Evolutionary conservation across 345 rosid genomes (phyloP).

Genomic region (Citrus inodora): DNA sequence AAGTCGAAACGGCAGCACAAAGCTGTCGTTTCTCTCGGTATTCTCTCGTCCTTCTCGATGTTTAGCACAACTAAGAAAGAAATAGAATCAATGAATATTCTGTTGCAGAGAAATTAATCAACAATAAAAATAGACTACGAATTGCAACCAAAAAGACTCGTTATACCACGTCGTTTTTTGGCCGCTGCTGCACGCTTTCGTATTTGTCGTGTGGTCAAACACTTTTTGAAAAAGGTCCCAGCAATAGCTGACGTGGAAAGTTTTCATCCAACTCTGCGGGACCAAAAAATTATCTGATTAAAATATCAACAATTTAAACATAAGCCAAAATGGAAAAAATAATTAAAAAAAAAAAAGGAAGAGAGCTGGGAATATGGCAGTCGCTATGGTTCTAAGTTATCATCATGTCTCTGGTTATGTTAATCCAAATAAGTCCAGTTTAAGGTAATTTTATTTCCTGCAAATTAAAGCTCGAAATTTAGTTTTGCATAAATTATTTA

Average conservation of each 20-base stretch:
- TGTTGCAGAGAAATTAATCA: not conserved
- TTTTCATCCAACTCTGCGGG: not conserved
- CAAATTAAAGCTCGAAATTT: not conserved
- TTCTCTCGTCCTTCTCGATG: too few relatives aligned
- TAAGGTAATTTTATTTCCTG: slow-evolving; percentile 23
- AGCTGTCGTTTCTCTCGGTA: too few relatives aligned
- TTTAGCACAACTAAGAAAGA: too few relatives aligned
- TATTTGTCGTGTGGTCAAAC: not conserved
- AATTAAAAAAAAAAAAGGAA: too few relatives aligned
- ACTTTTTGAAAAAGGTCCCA: not conserved
- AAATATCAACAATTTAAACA: not conserved
- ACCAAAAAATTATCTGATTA: not conserved
- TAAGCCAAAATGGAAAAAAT: too few relatives aligned
- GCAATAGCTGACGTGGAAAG: not conserved
- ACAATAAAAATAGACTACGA: too few relatives aligned
- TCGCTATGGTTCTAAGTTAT: slow-evolving; percentile 6
- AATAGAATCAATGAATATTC: too few relatives aligned
- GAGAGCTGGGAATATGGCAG: slow-evolving; percentile 3
- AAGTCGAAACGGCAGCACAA: too few relatives aligned
- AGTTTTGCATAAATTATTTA: not conserved
- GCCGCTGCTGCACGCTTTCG: not conserved
- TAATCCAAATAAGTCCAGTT: slow-evolving; percentile 7
- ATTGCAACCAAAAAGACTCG: too few relatives aligned
- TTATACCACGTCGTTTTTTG: not conserved
- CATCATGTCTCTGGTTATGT: slow-evolving; percentile 12